These are phyloP conservation scores for Auricularia heimuer DNA, from an alignment of 768 basidiomycete species.

Conservation along the genomic window DNA sequence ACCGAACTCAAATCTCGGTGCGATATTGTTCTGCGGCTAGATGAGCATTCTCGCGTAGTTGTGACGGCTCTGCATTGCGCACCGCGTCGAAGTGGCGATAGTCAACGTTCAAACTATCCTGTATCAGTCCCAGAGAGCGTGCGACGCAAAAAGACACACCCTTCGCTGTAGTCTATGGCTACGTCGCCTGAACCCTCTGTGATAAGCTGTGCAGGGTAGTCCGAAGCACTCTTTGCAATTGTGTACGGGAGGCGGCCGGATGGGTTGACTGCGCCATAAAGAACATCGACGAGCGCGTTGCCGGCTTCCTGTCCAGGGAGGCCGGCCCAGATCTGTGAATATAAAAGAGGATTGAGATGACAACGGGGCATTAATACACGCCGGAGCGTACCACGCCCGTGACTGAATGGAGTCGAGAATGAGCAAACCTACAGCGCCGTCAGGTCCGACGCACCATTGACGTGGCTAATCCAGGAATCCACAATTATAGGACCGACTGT, in stretches of 20 bases:
- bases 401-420: constrained; percentile 16
- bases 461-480: constrained; percentile 66
- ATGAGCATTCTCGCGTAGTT: constrained; percentile 3
- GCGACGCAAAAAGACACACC: constrained; percentile 23
- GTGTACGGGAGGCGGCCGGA: constrained; percentile 31
- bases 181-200: constrained; percentile 24
- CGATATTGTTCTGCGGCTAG: constrained; percentile 21
- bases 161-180: not conserved
- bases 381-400: constrained; percentile 5
- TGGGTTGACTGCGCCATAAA: constrained; percentile 72
- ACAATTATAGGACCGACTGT: constrained; percentile 61
- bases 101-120: constrained; percentile 39
- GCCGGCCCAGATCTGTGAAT: constrained; percentile 38
- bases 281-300: constrained; percentile 52
- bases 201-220: constrained; percentile 25
- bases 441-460: constrained; percentile 47
- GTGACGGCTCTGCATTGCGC: constrained; percentile 2
- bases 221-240: constrained; percentile 23
- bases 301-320: constrained; percentile 73
- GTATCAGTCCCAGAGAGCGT: constrained; percentile 35
- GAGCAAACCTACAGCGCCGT: constrained; percentile 20
- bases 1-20: constrained; percentile 39
- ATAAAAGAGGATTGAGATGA: not conserved
- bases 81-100: constrained; percentile 46
- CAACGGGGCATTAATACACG: no score